These are phyloP conservation scores for Potentilla sterilis DNA, from an alignment of 306 rosid genomes.

Conservation along the genomic window DNA sequence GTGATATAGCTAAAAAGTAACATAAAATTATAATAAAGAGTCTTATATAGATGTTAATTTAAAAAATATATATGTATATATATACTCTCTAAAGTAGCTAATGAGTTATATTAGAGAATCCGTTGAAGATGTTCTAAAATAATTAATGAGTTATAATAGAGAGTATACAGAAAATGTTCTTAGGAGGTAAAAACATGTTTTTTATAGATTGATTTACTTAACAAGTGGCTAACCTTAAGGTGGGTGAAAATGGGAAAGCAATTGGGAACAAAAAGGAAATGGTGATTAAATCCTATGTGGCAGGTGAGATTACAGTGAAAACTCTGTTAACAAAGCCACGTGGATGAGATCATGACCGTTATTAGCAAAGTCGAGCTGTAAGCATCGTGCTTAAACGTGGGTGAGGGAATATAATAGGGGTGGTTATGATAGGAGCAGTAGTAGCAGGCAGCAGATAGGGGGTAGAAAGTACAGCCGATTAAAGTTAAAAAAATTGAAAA, in stretches of 20 bases:
- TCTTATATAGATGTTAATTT: too few relatives aligned
- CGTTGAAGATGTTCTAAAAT: too few relatives aligned
- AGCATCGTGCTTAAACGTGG: conserved; percentile 92
- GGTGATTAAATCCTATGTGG: conserved; percentile 26
- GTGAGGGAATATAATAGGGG: conserved; percentile 49
- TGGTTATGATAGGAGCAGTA: conserved; percentile 31
- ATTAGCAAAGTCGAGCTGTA: conserved; percentile 68
- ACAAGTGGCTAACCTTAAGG: too few relatives aligned
- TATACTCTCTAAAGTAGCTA: too few relatives aligned
- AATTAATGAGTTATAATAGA: too few relatives aligned
- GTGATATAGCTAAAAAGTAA: too few relatives aligned
- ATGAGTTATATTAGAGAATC: too few relatives aligned
- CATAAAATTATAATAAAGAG: too few relatives aligned
- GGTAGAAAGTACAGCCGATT: conserved; percentile 51
- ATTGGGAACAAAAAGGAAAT: neutral
- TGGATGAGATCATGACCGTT: conserved; percentile 48
- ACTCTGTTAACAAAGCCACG: conserved; percentile 33
- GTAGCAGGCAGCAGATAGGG: conserved; percentile 23
- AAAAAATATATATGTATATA: too few relatives aligned
- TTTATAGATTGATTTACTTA: too few relatives aligned
- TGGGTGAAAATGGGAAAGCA: neutral
- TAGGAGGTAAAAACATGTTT: too few relatives aligned
- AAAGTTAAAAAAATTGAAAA: conserved; percentile 32
- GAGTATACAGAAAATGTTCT: too few relatives aligned
- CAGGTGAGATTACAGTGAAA: conserved; percentile 48